Evolutionary conservation across 176 grass and related monocot species (phyloP), one percentile per base, ranked within the genome.

Genomic region (Hordeum marinum): DNA sequence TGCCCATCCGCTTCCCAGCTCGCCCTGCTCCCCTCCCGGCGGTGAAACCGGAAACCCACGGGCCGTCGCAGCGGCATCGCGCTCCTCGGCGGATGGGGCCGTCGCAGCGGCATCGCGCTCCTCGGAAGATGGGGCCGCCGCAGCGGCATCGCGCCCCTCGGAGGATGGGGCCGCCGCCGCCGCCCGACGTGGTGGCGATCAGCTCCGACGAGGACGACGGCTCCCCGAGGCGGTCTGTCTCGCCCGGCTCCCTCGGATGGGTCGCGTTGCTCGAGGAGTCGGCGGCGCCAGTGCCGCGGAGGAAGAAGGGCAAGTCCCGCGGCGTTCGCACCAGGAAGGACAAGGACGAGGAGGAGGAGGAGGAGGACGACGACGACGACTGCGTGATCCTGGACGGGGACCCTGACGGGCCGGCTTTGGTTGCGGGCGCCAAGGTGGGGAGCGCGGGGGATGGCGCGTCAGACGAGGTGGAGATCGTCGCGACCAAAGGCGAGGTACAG

Each of bases 381-480:
- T 98, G 95, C 43, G 60, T 84, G 41, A 80, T 98, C 24, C 89
- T 95, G 34, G 91, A 95, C 21, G 82, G 76, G 2, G 92, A 92
- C 76, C 92, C 95, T 63, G 85, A 94, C 63, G 86, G 88, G 40
- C 69, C 29, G 18, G 83, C 76, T 20, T 57, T 60, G 0, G 72
- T 83, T 36, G 65, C 54, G 23, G 52, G 74, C 3, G 84, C 82
- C 78, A 46, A 64, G 54, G 83, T 67, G 40, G 42, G 52, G 84
- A 84, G 60, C 80, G 34, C 48, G 48, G 48, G 48, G 48, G 48
- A 52, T 26, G 45, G 48, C 48, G 48, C 77, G 4, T 93, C 88
- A 0, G 93, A 92, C 88, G 95, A 98, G 57, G 59, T 98, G 77
- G 80, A 87, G 70, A 91, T 98, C 54, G 90, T 98, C 13, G 96